phyloP scores from a whole-genome alignment of 495 filamentous ascomycete species.

The Aspergillus bertholletiae region DNA sequence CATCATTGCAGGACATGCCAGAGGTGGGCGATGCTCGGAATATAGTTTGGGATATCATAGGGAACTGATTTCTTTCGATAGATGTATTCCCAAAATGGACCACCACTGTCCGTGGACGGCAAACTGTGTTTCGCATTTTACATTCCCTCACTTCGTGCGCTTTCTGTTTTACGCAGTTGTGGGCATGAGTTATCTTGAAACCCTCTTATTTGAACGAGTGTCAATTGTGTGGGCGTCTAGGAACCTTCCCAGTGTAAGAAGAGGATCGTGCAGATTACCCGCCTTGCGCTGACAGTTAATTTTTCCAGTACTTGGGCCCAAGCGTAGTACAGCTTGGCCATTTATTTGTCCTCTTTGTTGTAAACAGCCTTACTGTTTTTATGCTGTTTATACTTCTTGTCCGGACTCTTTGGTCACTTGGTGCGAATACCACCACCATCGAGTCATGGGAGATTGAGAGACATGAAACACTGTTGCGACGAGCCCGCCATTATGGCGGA shows the following conservation, averaged over 20 bases:
- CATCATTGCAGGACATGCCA: constrained; percentile 91
- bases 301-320: constrained; percentile 70
- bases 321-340: constrained; percentile 56
- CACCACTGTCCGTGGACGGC: constrained; percentile 97
- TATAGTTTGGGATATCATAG: not conserved
- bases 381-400: constrained; percentile 62
- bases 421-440: constrained; percentile 74
- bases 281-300: constrained; percentile 8
- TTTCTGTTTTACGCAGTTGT: constrained; percentile 77
- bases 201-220: constrained; percentile 54
- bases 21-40: constrained; percentile 42
- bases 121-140: constrained; percentile 89
- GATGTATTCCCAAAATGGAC: constrained; percentile 96
- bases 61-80: constrained; percentile 20
- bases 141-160: constrained; percentile 85
- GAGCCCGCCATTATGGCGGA: constrained; percentile 54
- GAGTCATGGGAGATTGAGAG: constrained; percentile 91
- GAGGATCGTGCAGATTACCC: not conserved
- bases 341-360: constrained; percentile 61
- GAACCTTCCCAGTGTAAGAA: constrained; percentile 62
- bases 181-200: constrained; percentile 62
- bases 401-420: constrained; percentile 54
- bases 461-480: constrained; percentile 69
- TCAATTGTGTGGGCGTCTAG: constrained; percentile 63
- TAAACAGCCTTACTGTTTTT: constrained; percentile 61